Evolutionary conservation across 305 asterid species (phyloP), one percentile per base, ranked within the genome.

Genomic region (Fraxinus platypoda): DNA sequence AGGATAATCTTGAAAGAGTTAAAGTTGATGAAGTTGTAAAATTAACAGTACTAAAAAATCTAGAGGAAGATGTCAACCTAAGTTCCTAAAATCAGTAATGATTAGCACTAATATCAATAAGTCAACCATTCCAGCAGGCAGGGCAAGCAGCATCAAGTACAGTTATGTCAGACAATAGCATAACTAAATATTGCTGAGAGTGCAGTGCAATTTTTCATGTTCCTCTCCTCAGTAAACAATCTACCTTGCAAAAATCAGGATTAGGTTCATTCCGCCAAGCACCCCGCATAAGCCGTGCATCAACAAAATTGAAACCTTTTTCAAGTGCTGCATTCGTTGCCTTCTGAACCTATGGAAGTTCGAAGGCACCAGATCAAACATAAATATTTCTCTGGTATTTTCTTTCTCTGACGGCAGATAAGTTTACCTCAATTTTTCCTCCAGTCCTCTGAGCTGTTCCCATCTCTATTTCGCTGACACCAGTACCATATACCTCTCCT

Each of bases 201-300:
- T 57, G 73, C 78, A 73, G 59, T 74, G 25, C 70, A 71, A 52
- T 74, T 49, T 15, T 72, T 77, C 54, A 77, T 72, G 23, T 21
- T 41, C 15, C 28, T 52, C 30, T 74, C 64, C 83, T 66, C 73
- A 30, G 19, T 49, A 83, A 79, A 75, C 41, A 80, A 75, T 90
- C 83, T 88, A 97, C 99, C 93, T 90, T 93, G 95, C 98, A 97
- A 82, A 91, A 78, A 85, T 97, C 98, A 33, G 99, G 93, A 89
- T 97, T 92, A 80, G 98, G 94, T 89, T 94, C 99, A 83, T 91
- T 97, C 85, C 93, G 89, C 99, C 99, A 97, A 85, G 97, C 98
- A 87, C 99, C 99, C 80, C 89, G 91, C 98, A 97, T 90, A 81
- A 97, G 91, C 84, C 99, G 90, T 78, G 90, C 79, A 89, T 97